Conservation (phyloP, 768 basidiomycete genomes). For the Austroboletus eburneus region DNA sequence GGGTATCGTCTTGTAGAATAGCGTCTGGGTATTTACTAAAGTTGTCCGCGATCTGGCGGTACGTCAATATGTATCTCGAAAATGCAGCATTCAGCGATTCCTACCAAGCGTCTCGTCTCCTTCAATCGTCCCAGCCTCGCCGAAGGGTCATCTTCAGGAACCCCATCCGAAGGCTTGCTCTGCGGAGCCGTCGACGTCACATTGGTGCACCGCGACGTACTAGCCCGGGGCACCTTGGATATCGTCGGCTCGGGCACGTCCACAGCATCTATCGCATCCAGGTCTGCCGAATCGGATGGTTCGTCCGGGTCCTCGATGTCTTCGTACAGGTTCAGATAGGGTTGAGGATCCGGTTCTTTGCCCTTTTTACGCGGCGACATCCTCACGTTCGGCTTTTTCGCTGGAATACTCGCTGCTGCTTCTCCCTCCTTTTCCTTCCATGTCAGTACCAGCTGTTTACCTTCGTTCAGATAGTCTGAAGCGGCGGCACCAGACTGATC, state of each 20-base stretch:
- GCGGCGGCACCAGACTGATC: constrained; percentile 18
- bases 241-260: constrained; percentile 3
- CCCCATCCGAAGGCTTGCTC: not conserved
- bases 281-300: constrained; percentile 14
- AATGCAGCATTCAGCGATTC: no score
- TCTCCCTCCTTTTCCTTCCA: constrained; percentile 25
- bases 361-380: constrained; percentile 15
- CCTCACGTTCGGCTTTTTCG: constrained; percentile 11
- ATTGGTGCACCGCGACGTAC: constrained; percentile 7
- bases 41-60: constrained; percentile 17
- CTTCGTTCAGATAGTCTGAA: constrained; percentile 17
- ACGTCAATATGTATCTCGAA: no score
- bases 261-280: constrained; percentile 8
- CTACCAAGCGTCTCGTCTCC: constrained; percentile 18
- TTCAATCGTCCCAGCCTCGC: constrained; percentile 14
- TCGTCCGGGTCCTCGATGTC: constrained; percentile 27
- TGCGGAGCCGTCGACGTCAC: not conserved
- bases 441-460: constrained; percentile 18
- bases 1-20: constrained; percentile 24
- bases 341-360: constrained; percentile 13
- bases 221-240: constrained; percentile 5
- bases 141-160: constrained; percentile 10
- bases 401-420: not conserved
- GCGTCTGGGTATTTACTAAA: constrained; percentile 1
- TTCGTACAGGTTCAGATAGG: constrained; percentile 23